Evolutionary conservation across 139 green algal species (phyloP).

Genomic region (Axilococcus clingmanii): DNA sequence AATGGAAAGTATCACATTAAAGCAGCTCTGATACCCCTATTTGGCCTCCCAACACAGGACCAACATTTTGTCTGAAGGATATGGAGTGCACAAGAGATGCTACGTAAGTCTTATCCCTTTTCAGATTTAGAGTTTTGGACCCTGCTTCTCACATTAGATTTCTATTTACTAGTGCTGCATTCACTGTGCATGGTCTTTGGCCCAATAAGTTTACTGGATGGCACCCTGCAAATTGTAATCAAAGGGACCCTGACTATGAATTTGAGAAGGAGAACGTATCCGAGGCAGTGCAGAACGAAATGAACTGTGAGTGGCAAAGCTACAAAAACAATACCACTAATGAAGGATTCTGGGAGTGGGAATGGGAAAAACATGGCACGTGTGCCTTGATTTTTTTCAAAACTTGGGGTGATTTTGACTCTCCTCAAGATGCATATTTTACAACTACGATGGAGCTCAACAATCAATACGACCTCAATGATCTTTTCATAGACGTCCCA

Average conservation of each 20-base stretch:
- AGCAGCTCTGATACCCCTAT: too few species aligned
- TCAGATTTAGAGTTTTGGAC: too few species aligned
- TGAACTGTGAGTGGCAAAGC: slow-evolving; percentile 14
- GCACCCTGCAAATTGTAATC: slow-evolving; percentile 51
- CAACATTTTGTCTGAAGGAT: too few species aligned
- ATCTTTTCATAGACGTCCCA: too few species aligned
- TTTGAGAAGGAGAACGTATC: background rate
- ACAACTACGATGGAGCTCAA: slow-evolving; percentile 32
- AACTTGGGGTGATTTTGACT: too few species aligned
- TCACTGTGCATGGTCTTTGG: slow-evolving; percentile 70
- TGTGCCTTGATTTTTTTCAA: slow-evolving; percentile 38
- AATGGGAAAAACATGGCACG: slow-evolving; percentile 56
- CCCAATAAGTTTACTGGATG: slow-evolving; percentile 47
- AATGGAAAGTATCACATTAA: too few species aligned
- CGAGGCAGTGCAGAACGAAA: background rate
- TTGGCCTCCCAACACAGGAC: too few species aligned
- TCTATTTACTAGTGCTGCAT: too few species aligned
- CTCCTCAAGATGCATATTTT: slow-evolving; percentile 42
- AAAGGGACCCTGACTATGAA: slow-evolving; percentile 9
- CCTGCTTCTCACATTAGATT: too few species aligned
- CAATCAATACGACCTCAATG: slow-evolving; percentile 30
- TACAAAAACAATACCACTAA: slow-evolving; percentile 4
- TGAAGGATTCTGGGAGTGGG: slow-evolving; percentile 38
- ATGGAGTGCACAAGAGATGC: too few species aligned
- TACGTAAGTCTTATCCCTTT: too few species aligned